Conservation (phyloP, 2,329 filamentous ascomycete genomes). For the Cryphonectria radicalis region DNA sequence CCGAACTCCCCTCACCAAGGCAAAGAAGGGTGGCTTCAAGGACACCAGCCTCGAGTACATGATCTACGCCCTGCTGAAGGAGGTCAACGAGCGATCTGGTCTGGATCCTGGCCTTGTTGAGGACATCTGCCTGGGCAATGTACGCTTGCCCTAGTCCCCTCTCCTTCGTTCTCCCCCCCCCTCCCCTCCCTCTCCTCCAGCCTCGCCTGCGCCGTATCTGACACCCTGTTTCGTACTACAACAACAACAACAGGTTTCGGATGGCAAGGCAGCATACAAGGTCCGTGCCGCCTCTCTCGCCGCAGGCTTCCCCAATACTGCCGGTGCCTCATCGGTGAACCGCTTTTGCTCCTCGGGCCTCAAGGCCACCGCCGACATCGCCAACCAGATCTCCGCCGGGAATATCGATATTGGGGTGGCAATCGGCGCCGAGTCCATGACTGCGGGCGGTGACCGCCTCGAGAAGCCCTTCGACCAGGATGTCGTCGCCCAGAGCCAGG, state of each 20-base stretch:
- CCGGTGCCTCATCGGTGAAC: conserved; percentile 81
- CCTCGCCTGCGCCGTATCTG: not conserved
- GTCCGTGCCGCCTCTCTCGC: conserved; percentile 85
- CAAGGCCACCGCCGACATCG: conserved; percentile 93
- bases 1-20: conserved; percentile 88
- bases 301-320: conserved; percentile 91
- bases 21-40: conserved; percentile 90
- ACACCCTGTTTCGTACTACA: not conserved
- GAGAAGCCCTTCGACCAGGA: conserved; percentile 77
- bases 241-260: conserved; percentile 65
- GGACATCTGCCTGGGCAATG: conserved; percentile 92
- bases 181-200: not conserved
- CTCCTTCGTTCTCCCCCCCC: not conserved
- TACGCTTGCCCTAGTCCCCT: conserved; percentile 40
- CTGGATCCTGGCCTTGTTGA: conserved; percentile 82
- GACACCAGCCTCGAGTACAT: conserved; percentile 90
- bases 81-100: conserved; percentile 72
- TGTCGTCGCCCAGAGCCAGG: conserved; percentile 71
- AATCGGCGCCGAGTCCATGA: conserved; percentile 89
- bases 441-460: conserved; percentile 69
- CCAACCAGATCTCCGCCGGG: conserved; percentile 79
- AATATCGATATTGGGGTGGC: conserved; percentile 88
- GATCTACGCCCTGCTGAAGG: conserved; percentile 79
- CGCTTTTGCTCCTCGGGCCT: conserved; percentile 97
- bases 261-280: conserved; percentile 88